Conservation (phyloP, 129 eudicot species). For the Silybum marianum region DNA sequence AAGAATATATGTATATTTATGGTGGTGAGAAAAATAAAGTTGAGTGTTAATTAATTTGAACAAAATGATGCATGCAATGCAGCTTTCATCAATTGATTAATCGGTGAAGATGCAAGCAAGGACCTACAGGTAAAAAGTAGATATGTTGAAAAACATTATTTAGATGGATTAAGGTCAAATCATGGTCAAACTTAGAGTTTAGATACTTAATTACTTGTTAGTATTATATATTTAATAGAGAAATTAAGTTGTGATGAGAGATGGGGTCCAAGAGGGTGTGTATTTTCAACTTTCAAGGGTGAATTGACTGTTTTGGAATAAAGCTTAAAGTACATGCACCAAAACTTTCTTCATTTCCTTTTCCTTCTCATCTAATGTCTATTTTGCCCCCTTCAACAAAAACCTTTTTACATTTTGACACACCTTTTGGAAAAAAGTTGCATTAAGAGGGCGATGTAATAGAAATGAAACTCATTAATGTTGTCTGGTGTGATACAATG, state of each 20-base stretch:
- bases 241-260: not conserved
- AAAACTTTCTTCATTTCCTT: not conserved
- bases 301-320: not conserved
- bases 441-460: not conserved
- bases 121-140: not conserved
- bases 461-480: not conserved
- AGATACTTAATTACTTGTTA: not conserved
- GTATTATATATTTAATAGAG: not conserved
- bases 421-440: not conserved
- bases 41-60: not conserved
- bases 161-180: no score
- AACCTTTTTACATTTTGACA: not conserved
- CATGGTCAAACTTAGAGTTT: not conserved
- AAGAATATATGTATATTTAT: constrained; percentile 16
- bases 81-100: not conserved
- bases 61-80: not conserved
- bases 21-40: constrained; percentile 19
- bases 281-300: not conserved
- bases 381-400: not conserved
- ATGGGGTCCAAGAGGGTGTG: constrained; percentile 6
- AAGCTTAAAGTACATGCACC: not conserved
- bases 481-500: not conserved
- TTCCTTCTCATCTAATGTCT: not conserved
- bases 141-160: no score
- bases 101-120: no score